Evolutionary conservation across 2,329 filamentous ascomycete genomes (phyloP).

Genomic region (Diaporthe citri): DNA sequence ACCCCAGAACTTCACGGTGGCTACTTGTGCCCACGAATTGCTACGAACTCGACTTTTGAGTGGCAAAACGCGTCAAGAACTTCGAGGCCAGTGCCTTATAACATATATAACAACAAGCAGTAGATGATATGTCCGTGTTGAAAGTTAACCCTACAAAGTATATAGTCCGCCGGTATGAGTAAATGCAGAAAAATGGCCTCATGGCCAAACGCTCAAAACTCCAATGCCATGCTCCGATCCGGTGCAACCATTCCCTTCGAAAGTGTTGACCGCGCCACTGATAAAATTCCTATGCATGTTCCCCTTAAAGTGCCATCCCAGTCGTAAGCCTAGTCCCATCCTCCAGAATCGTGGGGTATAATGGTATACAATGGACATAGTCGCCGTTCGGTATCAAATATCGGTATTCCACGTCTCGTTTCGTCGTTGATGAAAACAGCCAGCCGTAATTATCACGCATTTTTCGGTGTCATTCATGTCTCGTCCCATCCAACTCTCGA

Average conservation of each 20-base stretch:
- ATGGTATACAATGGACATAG: constrained; percentile 14
- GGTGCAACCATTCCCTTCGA: neutral
- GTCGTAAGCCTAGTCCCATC: neutral
- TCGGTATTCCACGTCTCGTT: neutral
- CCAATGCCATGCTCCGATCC: constrained; percentile 21
- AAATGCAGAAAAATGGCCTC: constrained; percentile 14
- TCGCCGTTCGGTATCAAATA: constrained; percentile 16
- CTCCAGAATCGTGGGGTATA: constrained; percentile 23
- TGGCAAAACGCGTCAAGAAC: neutral
- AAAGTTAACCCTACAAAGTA: neutral
- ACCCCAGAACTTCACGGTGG: neutral
- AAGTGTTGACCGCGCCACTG: neutral
- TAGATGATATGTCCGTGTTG: neutral
- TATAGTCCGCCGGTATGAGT: neutral
- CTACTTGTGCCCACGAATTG: neutral
- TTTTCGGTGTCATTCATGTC: constrained; percentile 6
- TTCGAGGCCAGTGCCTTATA: no score
- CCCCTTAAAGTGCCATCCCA: neutral
- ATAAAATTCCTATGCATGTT: neutral
- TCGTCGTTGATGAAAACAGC: constrained; percentile 21
- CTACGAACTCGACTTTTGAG: neutral
- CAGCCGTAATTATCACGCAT: constrained; percentile 21
- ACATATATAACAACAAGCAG: neutral
- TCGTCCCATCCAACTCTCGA: neutral
- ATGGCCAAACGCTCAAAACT: constrained; percentile 5